Evolutionary conservation across 441 rosid species (phyloP).

Genomic region (Jatropha podagrica): DNA sequence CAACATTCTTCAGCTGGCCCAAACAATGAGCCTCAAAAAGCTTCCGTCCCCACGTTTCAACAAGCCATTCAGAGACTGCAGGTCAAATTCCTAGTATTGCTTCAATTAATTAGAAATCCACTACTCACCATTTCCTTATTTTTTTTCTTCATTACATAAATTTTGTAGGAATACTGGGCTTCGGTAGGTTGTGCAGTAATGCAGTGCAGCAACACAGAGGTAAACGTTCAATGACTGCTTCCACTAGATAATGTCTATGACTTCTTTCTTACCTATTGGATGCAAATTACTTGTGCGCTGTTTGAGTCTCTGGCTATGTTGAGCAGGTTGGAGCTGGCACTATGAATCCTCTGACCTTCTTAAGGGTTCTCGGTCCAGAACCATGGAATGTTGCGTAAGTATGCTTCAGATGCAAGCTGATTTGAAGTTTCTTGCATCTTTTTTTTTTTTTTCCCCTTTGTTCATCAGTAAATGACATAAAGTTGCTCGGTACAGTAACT

Average conservation of each 20-base stretch:
- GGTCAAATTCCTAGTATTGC: conserved; percentile 25
- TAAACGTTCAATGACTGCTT: conserved; percentile 18
- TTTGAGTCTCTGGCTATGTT: conserved; percentile 19
- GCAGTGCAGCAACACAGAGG: conserved; percentile 99
- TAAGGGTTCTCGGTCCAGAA: conserved; percentile 97
- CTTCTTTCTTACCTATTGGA: background rate
- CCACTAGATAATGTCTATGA: background rate
- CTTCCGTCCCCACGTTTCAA: conserved; percentile 71
- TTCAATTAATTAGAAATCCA: background rate
- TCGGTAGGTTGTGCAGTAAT: conserved; percentile 98
- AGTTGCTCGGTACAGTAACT: too few species aligned
- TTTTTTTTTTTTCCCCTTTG: background rate
- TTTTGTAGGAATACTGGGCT: conserved; percentile 88
- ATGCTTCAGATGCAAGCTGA: conserved; percentile 17
- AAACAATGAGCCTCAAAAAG: conserved; percentile 27
- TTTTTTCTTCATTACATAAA: background rate
- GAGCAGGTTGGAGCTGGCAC: conserved; percentile 96
- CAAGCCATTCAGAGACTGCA: conserved; percentile 98
- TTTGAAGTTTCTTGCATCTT: conserved; percentile 3
- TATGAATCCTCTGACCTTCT: conserved; percentile 92
- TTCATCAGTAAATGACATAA: background rate
- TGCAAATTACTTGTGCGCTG: background rate
- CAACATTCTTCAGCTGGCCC: conserved; percentile 37
- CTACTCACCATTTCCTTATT: background rate
- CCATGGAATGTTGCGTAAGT: conserved; percentile 98